Conservation (phyloP, 306 rosid genomes). For the Citrullus amarus region DNA sequence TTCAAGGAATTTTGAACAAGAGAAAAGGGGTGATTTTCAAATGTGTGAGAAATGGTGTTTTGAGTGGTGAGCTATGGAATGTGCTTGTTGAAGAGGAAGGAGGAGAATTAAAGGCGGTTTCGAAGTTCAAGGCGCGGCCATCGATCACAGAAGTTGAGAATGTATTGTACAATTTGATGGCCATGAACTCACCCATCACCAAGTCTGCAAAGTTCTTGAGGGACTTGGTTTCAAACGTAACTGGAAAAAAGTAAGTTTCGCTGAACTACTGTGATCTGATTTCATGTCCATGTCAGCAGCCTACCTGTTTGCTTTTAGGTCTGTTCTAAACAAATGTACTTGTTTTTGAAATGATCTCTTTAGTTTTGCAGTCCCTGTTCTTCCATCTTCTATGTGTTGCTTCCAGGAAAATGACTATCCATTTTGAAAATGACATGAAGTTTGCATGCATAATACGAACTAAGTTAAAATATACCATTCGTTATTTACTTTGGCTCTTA, state of each 20-base stretch:
- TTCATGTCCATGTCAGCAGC: not conserved
- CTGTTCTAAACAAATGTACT: not conserved
- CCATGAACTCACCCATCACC: constrained; percentile 76
- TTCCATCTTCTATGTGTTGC: not conserved
- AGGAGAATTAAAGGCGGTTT: constrained; percentile 46
- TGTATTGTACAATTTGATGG: constrained; percentile 82
- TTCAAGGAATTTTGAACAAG: constrained; percentile 57
- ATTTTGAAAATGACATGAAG: not conserved
- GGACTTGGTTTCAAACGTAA: constrained; percentile 72
- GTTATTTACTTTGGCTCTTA: not conserved
- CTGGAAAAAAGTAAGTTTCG: constrained; percentile 52
- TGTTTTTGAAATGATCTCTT: not conserved
- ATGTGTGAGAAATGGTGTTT: constrained; percentile 75
- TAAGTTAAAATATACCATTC: not conserved
- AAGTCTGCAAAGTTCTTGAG: constrained; percentile 72
- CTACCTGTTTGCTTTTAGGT: not conserved
- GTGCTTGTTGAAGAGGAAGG: constrained; percentile 80
- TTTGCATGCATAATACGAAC: not conserved
- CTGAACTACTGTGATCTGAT: not conserved
- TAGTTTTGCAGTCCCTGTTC: not conserved
- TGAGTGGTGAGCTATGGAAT: constrained; percentile 68
- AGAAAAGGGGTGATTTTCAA: constrained; percentile 68
- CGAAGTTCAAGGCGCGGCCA: constrained; percentile 54
- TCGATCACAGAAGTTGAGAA: constrained; percentile 66
- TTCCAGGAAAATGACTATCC: not conserved